Evolutionary conservation across 169 alveolate species (phyloP).

Genomic region (Plasmodium relictum): DNA sequence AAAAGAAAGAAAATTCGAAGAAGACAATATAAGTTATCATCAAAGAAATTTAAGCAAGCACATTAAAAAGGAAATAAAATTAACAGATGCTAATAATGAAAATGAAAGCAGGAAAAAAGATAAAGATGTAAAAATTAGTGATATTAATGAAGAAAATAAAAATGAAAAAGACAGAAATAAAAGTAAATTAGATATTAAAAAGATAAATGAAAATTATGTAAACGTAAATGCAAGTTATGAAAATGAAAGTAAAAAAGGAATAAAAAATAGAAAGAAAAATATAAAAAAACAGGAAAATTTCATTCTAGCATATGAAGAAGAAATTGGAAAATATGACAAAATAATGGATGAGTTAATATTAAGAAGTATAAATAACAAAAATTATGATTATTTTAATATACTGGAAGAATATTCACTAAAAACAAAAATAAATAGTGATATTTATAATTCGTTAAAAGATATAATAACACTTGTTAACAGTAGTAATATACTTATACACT

Average conservation of each 20-base stretch:
- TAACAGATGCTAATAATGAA: not conserved
- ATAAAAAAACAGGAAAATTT: not conserved
- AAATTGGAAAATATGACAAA: slow-evolving; percentile 10
- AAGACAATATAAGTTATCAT: not conserved
- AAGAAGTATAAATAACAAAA: slow-evolving; percentile 32
- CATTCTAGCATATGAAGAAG: slow-evolving; percentile 16
- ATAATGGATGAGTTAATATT: slow-evolving; percentile 35
- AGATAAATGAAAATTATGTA: no score
- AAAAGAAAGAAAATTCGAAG: not conserved
- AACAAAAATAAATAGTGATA: slow-evolving; percentile 8
- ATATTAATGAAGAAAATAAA: not conserved
- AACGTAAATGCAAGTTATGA: no score
- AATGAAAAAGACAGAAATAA: no score
- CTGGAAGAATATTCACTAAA: slow-evolving; percentile 61
- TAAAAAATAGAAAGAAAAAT: not conserved
- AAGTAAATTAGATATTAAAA: no score
- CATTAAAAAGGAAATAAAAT: not conserved
- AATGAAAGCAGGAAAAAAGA: not conserved
- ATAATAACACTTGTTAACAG: slow-evolving; percentile 17
- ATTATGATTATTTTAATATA: slow-evolving; percentile 26
- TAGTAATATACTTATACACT: slow-evolving; percentile 1
- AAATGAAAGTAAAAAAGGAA: not conserved
- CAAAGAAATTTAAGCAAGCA: not conserved
- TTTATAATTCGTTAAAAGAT: slow-evolving; percentile 18
- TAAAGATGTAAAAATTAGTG: not conserved